Percentiles rank a stretch among this genome's conserved stretches.
Evolutionary conservation across 2,329 filamentous ascomycete genomes (phyloP).

Genomic region (Cercospora sp.): DNA sequence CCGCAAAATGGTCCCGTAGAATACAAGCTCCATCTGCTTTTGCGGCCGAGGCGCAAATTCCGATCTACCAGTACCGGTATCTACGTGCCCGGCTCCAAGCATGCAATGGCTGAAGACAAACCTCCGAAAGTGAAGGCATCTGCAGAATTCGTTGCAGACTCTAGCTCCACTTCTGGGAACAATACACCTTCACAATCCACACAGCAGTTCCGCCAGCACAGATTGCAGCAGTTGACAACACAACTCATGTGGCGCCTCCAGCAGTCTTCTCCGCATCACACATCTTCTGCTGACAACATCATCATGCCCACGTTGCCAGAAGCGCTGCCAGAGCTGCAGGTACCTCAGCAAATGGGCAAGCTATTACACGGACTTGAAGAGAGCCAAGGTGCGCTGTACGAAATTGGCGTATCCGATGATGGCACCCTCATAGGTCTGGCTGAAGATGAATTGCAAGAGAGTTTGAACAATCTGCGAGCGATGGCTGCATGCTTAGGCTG

Average conservation of each 20-base stretch:
- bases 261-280: constrained; percentile 89
- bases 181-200: constrained; percentile 40
- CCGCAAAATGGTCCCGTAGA: constrained; percentile 93
- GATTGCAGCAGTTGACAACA: constrained; percentile 88
- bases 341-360: constrained; percentile 54
- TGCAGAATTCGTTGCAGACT: constrained; percentile 28
- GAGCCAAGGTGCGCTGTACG: constrained; percentile 88
- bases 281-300: constrained; percentile 72
- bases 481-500: constrained; percentile 96
- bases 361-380: constrained; percentile 79
- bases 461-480: constrained; percentile 75
- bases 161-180: constrained; percentile 20
- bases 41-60: constrained; percentile 76
- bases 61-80: constrained; percentile 66
- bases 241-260: constrained; percentile 93
- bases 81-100: constrained; percentile 54
- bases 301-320: constrained; percentile 75
- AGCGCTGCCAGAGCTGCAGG: constrained; percentile 59
- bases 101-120: constrained; percentile 40
- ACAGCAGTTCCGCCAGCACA: constrained; percentile 73
- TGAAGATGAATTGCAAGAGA: constrained; percentile 89
- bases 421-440: constrained; percentile 86
- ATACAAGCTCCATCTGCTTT: constrained; percentile 89
- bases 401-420: constrained; percentile 95
- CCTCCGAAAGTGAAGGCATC: constrained; percentile 33